Percentiles rank a stretch among this genome's conserved stretches.
Evolutionary conservation across 257 asterid genomes (phyloP).

Genomic region (Ajuga chamaepitys): DNA sequence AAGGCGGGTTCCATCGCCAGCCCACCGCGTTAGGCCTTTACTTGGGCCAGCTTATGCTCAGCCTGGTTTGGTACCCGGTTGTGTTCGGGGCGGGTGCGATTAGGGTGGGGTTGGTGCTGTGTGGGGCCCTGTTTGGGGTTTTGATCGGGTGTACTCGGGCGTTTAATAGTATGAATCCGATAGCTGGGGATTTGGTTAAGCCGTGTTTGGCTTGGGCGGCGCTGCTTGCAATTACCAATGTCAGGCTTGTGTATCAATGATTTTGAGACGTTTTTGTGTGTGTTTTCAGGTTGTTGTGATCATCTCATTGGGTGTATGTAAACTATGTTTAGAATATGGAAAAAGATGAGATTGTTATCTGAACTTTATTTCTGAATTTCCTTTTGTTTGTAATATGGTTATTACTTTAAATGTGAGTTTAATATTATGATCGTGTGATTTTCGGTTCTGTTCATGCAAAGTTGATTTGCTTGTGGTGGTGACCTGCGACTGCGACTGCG

Average conservation of each 20-base stretch:
- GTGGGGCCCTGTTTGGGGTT: conserved; percentile 53
- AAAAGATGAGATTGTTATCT: too few species aligned
- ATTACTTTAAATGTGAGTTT: too few species aligned
- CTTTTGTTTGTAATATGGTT: too few species aligned
- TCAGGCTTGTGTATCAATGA: conserved; percentile 46
- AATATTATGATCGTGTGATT: too few species aligned
- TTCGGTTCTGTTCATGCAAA: too few species aligned
- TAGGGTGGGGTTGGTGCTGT: conserved; percentile 51
- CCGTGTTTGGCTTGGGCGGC: conserved; percentile 66
- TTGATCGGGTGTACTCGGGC: conserved; percentile 43
- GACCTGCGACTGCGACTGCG: too few species aligned
- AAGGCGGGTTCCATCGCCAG: conserved; percentile 73
- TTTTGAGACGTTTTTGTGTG: background rate
- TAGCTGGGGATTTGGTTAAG: conserved; percentile 68
- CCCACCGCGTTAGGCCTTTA: conserved; percentile 55
- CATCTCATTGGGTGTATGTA: too few species aligned
- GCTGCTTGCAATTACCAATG: conserved; percentile 42
- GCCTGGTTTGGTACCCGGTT: conserved; percentile 76
- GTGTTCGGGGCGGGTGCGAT: conserved; percentile 62
- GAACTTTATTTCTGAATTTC: too few species aligned
- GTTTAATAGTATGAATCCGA: conserved; percentile 56
- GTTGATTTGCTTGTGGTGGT: too few species aligned
- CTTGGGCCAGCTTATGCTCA: conserved; percentile 41
- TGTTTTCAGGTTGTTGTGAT: too few species aligned
- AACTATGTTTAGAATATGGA: too few species aligned